phyloP scores from a whole-genome alignment of 306 rosid species.

The Gleditsia sinensis region DNA sequence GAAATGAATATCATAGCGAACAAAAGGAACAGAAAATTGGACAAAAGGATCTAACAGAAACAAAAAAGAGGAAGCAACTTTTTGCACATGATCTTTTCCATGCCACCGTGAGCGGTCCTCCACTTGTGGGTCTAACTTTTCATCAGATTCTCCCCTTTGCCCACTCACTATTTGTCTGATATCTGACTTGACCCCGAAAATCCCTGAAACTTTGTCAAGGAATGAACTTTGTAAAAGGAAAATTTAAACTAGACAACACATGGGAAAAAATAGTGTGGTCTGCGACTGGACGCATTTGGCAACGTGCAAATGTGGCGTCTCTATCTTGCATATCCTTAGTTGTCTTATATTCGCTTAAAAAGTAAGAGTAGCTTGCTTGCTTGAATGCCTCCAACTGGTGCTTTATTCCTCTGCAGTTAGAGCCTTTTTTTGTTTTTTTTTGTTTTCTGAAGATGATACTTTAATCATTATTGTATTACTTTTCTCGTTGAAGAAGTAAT shows the following conservation, averaged over 20 bases:
- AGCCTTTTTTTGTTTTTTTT: conserved; percentile 30
- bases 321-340: conserved; percentile 12
- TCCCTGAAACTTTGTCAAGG: conserved; percentile 31
- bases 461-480: conserved; percentile 24
- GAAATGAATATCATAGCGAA: background rate
- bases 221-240: conserved; percentile 42
- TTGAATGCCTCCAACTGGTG: conserved; percentile 31
- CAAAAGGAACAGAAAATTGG: background rate
- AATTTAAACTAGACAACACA: conserved; percentile 41
- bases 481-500: background rate
- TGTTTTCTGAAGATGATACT: conserved; percentile 15
- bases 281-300: conserved; percentile 25
- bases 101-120: background rate
- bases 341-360: background rate
- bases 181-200: conserved; percentile 28
- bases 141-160: conserved; percentile 34
- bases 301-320: conserved; percentile 31
- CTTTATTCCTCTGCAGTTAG: conserved; percentile 38
- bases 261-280: conserved; percentile 26
- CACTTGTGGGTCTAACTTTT: conserved; percentile 29
- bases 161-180: conserved; percentile 27
- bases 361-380: conserved; percentile 20
- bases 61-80: background rate
- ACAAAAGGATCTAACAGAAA: background rate
- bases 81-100: background rate